Percentiles rank a stretch among this genome's conserved stretches.
Evolutionary conservation across 2,329 filamentous ascomycete species (phyloP).

Genomic region (Neonectria coccinea): DNA sequence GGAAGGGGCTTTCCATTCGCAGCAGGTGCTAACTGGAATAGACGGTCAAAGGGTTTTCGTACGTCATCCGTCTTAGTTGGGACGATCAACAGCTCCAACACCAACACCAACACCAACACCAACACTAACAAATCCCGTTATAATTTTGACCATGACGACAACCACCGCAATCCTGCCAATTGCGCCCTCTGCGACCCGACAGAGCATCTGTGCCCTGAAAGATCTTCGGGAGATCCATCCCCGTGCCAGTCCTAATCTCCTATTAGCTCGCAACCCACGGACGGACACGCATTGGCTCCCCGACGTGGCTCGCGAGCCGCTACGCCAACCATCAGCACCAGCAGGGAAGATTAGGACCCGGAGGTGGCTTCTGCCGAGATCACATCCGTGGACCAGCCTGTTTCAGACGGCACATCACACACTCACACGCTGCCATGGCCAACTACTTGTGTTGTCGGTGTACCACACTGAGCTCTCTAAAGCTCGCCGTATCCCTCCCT

Average conservation of each 20-base stretch:
- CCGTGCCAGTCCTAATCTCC: constrained; percentile 4
- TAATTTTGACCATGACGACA: not conserved
- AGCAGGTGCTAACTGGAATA: not conserved
- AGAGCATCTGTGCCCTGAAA: not conserved
- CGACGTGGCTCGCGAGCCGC: constrained; percentile 19
- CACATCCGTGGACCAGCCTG: constrained; percentile 37
- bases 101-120: not conserved
- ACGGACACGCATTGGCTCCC: constrained; percentile 13
- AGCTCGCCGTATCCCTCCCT: constrained; percentile 3
- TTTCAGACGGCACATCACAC: constrained; percentile 44
- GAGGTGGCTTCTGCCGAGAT: constrained; percentile 50
- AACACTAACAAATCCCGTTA: not conserved
- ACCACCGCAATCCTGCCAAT: not conserved
- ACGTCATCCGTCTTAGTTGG: constrained; percentile 1
- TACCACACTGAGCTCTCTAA: constrained; percentile 2
- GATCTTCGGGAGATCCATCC: constrained; percentile 9
- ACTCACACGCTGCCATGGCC: constrained; percentile 28
- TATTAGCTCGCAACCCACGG: constrained; percentile 10
- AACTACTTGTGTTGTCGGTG: constrained; percentile 24
- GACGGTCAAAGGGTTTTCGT: not conserved
- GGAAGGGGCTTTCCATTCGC: too few relatives aligned
- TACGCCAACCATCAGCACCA: constrained; percentile 27
- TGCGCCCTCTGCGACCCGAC: not conserved
- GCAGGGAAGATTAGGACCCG: constrained; percentile 40
- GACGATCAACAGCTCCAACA: not conserved